These are phyloP conservation scores for Ramichloridium luteum DNA, from an alignment of 2,329 filamentous ascomycete species.

Conservation along the genomic window DNA sequence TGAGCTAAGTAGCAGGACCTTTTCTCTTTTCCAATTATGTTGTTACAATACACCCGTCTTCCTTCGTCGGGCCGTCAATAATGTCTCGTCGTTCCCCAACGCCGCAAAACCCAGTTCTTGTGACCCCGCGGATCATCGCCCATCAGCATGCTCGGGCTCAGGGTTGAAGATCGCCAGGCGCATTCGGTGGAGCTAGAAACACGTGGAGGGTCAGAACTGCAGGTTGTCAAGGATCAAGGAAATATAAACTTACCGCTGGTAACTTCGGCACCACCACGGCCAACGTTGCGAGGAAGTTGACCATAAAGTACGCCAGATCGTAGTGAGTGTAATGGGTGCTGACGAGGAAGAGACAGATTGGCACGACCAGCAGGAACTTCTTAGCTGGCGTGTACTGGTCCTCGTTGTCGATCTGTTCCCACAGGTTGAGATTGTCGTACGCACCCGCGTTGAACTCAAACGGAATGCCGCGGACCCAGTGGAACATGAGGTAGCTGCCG, in stretches of 20 bases:
- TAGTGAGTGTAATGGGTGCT: slow-evolving; percentile 99
- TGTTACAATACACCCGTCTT: too few relatives aligned
- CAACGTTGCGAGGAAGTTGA: slow-evolving; percentile 88
- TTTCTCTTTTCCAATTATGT: too few relatives aligned
- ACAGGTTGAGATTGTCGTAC: slow-evolving; percentile 99
- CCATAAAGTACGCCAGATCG: slow-evolving; percentile 89
- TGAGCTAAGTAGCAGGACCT: too few relatives aligned
- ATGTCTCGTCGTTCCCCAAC: too few relatives aligned
- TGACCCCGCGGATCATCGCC: too few relatives aligned
- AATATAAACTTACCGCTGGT: slow-evolving; percentile 60
- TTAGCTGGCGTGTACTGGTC: slow-evolving; percentile 98
- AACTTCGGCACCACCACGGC: slow-evolving; percentile 93
- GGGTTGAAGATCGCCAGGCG: slow-evolving; percentile 26
- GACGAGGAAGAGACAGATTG: slow-evolving; percentile 84
- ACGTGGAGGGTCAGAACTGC: slow-evolving; percentile 7
- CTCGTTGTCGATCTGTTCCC: slow-evolving; percentile 99
- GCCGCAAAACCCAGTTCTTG: too few relatives aligned
- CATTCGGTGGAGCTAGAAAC: slow-evolving; percentile 25
- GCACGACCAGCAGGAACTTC: slow-evolving; percentile 92
- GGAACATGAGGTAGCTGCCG: slow-evolving; percentile 98
- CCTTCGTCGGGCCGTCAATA: too few relatives aligned
- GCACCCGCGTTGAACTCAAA: slow-evolving; percentile 98
- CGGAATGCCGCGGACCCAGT: slow-evolving; percentile 92
- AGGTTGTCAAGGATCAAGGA: slow-evolving; percentile 4
- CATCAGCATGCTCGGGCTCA: slow-evolving; percentile 16